A percentile compares a stretch with the other conserved stretches of the same genome.
These are phyloP conservation scores for Suillus subluteus DNA, from an alignment of 768 basidiomycete genomes.

Conservation along the genomic window DNA sequence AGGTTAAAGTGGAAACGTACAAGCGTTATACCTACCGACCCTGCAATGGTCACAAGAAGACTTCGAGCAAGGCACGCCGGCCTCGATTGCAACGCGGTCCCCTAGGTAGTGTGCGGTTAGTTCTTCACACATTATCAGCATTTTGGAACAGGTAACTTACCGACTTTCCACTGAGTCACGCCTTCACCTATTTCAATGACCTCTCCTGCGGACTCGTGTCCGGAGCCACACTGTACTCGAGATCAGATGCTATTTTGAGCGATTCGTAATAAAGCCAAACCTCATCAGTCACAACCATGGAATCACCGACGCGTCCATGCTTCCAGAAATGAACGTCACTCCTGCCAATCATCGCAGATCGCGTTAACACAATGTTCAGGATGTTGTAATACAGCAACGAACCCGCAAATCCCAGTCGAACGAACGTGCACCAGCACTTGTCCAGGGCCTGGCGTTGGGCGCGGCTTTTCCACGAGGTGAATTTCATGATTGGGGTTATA, in stretches of 20 bases:
- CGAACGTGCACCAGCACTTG: slow-evolving; percentile 69
- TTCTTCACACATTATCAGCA: slow-evolving; percentile 10
- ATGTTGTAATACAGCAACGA: slow-evolving; percentile 22
- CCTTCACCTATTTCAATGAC: slow-evolving; percentile 66
- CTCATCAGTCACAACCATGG: slow-evolving; percentile 72
- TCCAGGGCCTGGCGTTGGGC: slow-evolving; percentile 60
- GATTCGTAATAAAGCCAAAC: slow-evolving; percentile 29
- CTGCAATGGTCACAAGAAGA: slow-evolving; percentile 64
- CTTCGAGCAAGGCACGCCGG: slow-evolving; percentile 68
- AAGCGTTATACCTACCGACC: slow-evolving; percentile 68
- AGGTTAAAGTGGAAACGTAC: slow-evolving; percentile 28
- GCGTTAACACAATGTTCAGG: neutral
- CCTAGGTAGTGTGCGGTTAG: slow-evolving; percentile 37
- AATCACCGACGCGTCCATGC: slow-evolving; percentile 68
- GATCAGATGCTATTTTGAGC: neutral
- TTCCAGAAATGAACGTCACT: slow-evolving; percentile 79
- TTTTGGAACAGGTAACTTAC: slow-evolving; percentile 29
- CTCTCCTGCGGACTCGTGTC: slow-evolving; percentile 73
- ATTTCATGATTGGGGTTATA: slow-evolving; percentile 67
- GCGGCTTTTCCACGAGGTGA: slow-evolving; percentile 68
- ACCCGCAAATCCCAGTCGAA: slow-evolving; percentile 75
- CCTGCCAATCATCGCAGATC: slow-evolving; percentile 35
- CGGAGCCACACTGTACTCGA: slow-evolving; percentile 58
- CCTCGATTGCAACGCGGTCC: slow-evolving; percentile 71
- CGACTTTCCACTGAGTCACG: slow-evolving; percentile 67